Evolutionary conservation across 2,329 filamentous ascomycete species (phyloP), one percentile per base, ranked within the genome.

Genomic region (Dactylellina haptotyla): DNA sequence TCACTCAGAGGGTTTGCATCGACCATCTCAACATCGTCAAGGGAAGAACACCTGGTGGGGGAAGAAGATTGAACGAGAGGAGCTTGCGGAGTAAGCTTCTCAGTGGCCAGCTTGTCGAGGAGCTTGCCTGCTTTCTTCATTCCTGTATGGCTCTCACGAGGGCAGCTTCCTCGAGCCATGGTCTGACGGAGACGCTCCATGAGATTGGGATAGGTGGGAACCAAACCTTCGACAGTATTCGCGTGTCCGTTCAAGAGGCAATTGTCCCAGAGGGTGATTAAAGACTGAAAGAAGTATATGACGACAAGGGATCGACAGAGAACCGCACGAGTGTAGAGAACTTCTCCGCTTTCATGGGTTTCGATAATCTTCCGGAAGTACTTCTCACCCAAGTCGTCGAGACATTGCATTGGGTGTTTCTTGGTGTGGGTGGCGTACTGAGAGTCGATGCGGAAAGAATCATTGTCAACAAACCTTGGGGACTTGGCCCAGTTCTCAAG

Each of bases 351-450:
- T 16, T 73, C 61, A 25, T 62, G 16, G 1, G 46, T 54, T 20
- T 73, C 63, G 8, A 65, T 66, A 18, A 73, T 20, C 26, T 66
- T 66, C 16, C 69, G 69, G 69, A 73, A 73, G 12, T 66, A 73
- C 28, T 51, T 61, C 56, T 73, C 69, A 43, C 69, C 69, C 5
- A 73, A 45, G 2, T 66, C 69, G 12, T 73, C 69, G 5, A 73
- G 53, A 16, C 54, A 61, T 51, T 73, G 69, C 61, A 73, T 73
- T 5, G 69, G 69, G 23, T 73, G 69, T 39, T 73, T 73, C 14
- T 41, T 48, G 1, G 39, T 34, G 10, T 37, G 50, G 12, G 69
- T 73, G 18, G 62, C 45, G 18, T 28, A 73, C 4, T 25, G 34
- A 9, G 69, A 73, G 18, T 73, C 43, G n/a, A 73, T 61, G 18